Percentiles rank a stretch among this genome's conserved stretches.
These are phyloP conservation scores for Sclerotinia nivalis DNA, from an alignment of 2,329 filamentous ascomycete genomes.

Conservation along the genomic window DNA sequence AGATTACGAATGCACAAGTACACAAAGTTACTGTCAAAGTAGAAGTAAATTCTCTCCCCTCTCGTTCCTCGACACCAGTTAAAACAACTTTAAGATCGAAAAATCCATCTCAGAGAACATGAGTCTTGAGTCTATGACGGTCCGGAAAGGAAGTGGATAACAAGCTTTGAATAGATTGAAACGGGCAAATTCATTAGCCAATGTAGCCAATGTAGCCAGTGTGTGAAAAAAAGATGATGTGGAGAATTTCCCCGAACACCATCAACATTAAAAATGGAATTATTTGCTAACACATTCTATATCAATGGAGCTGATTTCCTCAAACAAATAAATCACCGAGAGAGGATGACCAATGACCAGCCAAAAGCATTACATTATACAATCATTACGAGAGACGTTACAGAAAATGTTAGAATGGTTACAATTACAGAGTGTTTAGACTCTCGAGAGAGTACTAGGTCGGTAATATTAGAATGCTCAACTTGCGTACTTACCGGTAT, in stretches of 20 bases:
- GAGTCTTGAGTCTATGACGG: not conserved
- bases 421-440: not conserved
- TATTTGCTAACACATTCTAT: not conserved
- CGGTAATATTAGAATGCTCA: no score
- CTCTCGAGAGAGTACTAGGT: no score
- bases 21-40: no score
- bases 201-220: no score
- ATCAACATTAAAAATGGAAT: not conserved
- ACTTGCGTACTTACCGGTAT: not conserved
- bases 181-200: not conserved
- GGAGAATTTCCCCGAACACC: slow-evolving; percentile 5
- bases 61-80: not conserved
- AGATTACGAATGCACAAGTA: not conserved
- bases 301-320: not conserved
- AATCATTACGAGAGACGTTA: slow-evolving; percentile 8
- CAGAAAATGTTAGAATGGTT: not conserved
- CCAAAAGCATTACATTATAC: not conserved
- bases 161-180: not conserved
- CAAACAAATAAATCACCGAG: not conserved
- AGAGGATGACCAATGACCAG: not conserved
- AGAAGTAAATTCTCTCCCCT: not conserved
- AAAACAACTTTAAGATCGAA: not conserved
- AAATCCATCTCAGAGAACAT: no score
- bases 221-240: not conserved
- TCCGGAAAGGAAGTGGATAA: not conserved